phyloP scores from a whole-genome alignment of 1,139 yeast genomes.

The Geotrichum aggregatum region DNA sequence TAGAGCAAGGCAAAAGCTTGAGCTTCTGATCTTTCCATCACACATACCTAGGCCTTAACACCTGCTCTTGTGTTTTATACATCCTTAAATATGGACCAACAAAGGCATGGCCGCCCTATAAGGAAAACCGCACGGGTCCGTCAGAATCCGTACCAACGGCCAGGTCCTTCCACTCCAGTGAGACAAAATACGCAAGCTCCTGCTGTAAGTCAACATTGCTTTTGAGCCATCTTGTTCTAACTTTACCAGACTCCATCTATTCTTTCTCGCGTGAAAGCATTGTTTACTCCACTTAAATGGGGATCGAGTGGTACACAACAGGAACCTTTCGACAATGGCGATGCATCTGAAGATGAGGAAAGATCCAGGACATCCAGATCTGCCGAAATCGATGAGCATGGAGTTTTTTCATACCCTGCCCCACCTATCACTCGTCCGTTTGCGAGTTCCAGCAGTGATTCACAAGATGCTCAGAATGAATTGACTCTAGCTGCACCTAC shows the following conservation, averaged over 20 bases:
- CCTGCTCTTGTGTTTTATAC: neutral
- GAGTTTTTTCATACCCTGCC: conserved; percentile 1
- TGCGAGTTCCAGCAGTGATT: neutral
- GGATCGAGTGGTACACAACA: neutral
- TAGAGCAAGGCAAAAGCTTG: too few relatives aligned
- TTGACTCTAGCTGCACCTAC: neutral
- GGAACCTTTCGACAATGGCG: conserved; percentile 1
- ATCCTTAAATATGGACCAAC: conserved; percentile 2
- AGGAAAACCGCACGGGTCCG: conserved; percentile 73
- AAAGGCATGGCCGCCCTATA: conserved; percentile 62
- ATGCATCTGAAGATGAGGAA: neutral
- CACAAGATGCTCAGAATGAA: neutral
- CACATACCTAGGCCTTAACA: too few relatives aligned
- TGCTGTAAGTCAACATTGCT: neutral
- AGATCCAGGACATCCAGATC: neutral
- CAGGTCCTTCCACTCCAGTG: conserved; percentile 6
- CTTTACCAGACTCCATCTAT: conserved; percentile 2
- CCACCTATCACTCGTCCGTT: conserved; percentile 6
- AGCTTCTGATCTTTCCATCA: neutral
- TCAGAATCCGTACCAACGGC: conserved; percentile 8
- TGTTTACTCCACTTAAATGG: conserved; percentile 16
- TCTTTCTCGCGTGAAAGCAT: conserved; percentile 14
- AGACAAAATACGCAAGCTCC: neutral
- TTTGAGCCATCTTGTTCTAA: neutral
- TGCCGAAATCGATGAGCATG: neutral